Evolutionary conservation across 1,284 basidiomycete genomes (phyloP).

Genomic region (Anthracocystis setariae): DNA sequence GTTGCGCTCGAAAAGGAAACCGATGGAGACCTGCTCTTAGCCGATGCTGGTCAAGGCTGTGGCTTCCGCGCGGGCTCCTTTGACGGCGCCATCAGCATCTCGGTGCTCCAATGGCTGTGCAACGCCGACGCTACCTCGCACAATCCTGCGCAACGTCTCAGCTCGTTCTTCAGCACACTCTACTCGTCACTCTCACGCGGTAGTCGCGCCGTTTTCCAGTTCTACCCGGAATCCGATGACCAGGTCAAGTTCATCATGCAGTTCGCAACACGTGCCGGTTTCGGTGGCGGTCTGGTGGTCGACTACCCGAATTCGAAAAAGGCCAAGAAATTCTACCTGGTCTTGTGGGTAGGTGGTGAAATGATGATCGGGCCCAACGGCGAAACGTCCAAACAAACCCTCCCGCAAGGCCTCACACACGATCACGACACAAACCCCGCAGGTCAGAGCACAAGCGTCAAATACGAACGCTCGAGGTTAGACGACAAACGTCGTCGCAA

Average conservation of each 20-base stretch:
- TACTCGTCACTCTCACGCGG: conserved; percentile 91
- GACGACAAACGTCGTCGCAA: conserved; percentile 22
- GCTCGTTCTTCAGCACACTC: conserved; percentile 94
- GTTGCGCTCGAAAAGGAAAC: conserved; percentile 65
- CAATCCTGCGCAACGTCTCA: conserved; percentile 89
- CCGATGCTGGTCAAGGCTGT: conserved; percentile 70
- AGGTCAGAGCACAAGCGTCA: conserved; percentile 14
- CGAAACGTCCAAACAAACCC: conserved; percentile 45
- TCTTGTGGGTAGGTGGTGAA: conserved; percentile 68
- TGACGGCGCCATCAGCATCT: conserved; percentile 97
- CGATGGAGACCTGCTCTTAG: conserved; percentile 67
- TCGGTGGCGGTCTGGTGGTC: conserved; percentile 94
- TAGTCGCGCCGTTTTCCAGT: conserved; percentile 83
- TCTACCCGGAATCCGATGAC: conserved; percentile 66
- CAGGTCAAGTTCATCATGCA: conserved; percentile 80
- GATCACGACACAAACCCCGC: conserved; percentile 51
- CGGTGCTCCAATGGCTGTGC: conserved; percentile 97
- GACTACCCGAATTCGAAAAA: conserved; percentile 72
- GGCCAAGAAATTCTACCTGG: conserved; percentile 68
- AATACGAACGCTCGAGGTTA: conserved; percentile 44
- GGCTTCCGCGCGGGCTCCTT: conserved; percentile 94
- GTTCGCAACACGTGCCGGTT: conserved; percentile 91
- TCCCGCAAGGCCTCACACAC: conserved; percentile 55
- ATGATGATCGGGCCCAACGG: conserved; percentile 68
- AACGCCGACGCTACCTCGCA: conserved; percentile 94